Evolutionary conservation across 2,329 filamentous ascomycete species (phyloP), one percentile per base, ranked within the genome.

Genomic region (Ceratocystis alfenasii): DNA sequence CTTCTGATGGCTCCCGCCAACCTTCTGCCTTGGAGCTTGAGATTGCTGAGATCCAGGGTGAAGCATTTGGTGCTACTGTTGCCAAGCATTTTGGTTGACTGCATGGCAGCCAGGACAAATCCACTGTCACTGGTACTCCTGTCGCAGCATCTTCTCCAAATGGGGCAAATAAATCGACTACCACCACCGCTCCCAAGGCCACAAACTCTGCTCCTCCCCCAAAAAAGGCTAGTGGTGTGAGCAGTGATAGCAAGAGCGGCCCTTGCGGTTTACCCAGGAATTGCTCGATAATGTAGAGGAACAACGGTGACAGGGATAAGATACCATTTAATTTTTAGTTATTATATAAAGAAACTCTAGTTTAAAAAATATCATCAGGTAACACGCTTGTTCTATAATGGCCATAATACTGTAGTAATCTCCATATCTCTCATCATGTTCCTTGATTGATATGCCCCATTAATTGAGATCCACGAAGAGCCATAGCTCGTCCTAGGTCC

Each of bases 11-110:
- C 71, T 90, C 87, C 67, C 87, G 94, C 73, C 87, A 93, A 81
- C 94, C 94, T 62, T 79, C 81, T 17, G 74, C 78, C 7, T 81
- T 84, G 71, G 94, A 99, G 81, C 78, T 95, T 69, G 81, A 88
- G 76, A 74, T 97, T 69, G 94, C 94, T 68, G 82, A 80, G 69
- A 82, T 83, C 71, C 94, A 99, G 80, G 94, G 94, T 76, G 86
- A 90, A 81, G 74, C 78, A 65, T 99, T 97, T 80, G 95, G 89
- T 78, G 78, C 88, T 76, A 79, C 83, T 68, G 83, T 96, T 65
- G 76, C 83, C 74, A 93, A 90, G 83, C 73, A 78, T 76, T 81
- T 83, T 68, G 82, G 82, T 71, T 96, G 89, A 96, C 87, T 94
- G 79, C 82, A 89, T 88, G 87, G 79, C 68, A 76, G 80, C 67